Evolutionary conservation across 257 asterid genomes (phyloP), one percentile per base, ranked within the genome.

Genomic region (Ilex asprella): DNA sequence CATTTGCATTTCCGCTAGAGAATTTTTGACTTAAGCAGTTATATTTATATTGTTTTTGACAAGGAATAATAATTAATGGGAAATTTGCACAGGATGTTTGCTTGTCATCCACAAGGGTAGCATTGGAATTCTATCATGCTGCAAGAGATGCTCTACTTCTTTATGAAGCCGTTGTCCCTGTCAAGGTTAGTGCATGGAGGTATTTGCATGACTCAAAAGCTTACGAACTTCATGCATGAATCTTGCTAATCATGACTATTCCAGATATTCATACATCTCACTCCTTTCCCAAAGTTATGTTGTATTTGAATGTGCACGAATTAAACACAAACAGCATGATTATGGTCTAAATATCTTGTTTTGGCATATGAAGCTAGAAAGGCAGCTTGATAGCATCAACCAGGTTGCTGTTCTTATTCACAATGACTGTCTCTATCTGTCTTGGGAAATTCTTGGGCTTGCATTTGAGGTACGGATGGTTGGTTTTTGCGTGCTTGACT

Each of bases 371-470:
- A 70, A 89, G 99, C 88, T 89, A 68, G 89, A 93, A 70, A 87
- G 81, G 76, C 95, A 87, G 78, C 96, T 93, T 66, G 99, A 84
- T 68, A 70, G 90, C 67, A 86, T 89, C 60, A 85, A 84, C 85
- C 97, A 93, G 84, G 89, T 94, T 8, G 91, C 96, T 31, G 85
- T 89, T 76, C 96, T 87, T 70, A 77, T 87, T 81, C 92, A 89
- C 81, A 93, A 93, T 59, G 99, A 93, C 70, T 93, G 97, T 68
- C 86, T 87, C 61, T 93, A 85, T 80, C 81, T 93, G 15, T 85
- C 96, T 70, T 88, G 86, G 76, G 99, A 93, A 88, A 85, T 87
- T 76, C 87, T 89, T 71, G 99, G 96, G 65, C 94, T 93, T 78
- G 89, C 97, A 35, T 93, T 89, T 82, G 88, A 93, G 96, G 99